Conservation (phyloP, 352 stramenopile species). For the Phytophthora pluvialis region DNA sequence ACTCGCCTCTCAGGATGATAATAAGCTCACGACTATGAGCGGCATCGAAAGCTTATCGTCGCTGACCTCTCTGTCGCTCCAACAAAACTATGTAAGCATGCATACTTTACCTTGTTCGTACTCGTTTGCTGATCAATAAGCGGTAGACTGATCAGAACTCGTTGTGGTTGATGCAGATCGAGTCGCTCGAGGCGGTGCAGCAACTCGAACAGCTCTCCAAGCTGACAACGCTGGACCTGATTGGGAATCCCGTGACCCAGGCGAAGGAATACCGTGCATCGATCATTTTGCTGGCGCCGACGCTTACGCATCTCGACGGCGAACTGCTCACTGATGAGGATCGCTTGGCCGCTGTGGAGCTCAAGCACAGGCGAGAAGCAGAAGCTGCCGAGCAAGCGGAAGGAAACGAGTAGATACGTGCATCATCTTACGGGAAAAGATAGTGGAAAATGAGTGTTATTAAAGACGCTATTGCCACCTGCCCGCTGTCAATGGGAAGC, state of each 20-base stretch:
- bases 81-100: conserved; percentile 63
- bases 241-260: conserved; percentile 61
- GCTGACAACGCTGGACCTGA: conserved; percentile 54
- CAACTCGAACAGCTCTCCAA: conserved; percentile 50
- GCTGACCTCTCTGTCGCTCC: conserved; percentile 53
- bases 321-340: conserved; percentile 65
- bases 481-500: conserved; percentile 27
- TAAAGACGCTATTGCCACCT: conserved; percentile 51
- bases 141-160: neutral
- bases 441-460: conserved; percentile 50
- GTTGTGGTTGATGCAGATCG: conserved; percentile 42
- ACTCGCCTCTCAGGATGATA: conserved; percentile 56
- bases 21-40: conserved; percentile 62
- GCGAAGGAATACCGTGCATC: conserved; percentile 60
- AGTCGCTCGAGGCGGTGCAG: conserved; percentile 54
- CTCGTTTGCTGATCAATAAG: neutral
- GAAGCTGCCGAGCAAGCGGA: conserved; percentile 38
- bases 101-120: neutral
- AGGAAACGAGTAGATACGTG: conserved; percentile 19
- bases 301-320: conserved; percentile 66
- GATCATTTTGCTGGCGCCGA: conserved; percentile 59
- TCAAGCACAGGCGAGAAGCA: conserved; percentile 57
- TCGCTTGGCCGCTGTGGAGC: conserved; percentile 59
- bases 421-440: neutral
- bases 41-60: conserved; percentile 58